Evolutionary conservation across 441 rosid genomes (phyloP).

Genomic region (Erodium moschatum): DNA sequence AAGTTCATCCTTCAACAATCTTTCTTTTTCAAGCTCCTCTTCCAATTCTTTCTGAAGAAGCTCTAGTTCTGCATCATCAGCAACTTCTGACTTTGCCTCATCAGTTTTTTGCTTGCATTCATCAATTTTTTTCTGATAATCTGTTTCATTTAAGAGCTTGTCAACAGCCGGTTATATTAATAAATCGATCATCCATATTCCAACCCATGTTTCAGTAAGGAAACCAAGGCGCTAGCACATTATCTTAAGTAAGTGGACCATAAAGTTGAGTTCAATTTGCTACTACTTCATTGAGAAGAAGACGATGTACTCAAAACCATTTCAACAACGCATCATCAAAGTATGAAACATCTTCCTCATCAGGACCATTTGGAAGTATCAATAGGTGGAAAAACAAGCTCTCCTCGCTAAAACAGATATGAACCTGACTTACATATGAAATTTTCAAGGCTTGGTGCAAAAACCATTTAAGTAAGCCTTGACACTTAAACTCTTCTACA

Average conservation of each 20-base stretch:
- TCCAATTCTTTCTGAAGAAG: slow-evolving; percentile 40
- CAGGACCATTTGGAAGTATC: too few species aligned
- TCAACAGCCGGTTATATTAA: not conserved
- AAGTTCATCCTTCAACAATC: slow-evolving; percentile 36
- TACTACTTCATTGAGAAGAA: not conserved
- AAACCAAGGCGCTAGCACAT: not conserved
- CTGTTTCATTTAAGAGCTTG: slow-evolving; percentile 23
- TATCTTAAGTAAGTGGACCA: not conserved
- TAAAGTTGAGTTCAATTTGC: not conserved
- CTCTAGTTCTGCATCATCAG: slow-evolving; percentile 32
- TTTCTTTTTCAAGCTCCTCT: slow-evolving; percentile 40
- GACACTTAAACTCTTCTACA: too few species aligned
- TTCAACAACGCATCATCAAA: not conserved
- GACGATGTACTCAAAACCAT: not conserved
- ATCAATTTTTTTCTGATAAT: slow-evolving; percentile 40
- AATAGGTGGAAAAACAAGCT: not conserved
- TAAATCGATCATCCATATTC: not conserved
- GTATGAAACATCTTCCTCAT: not conserved
- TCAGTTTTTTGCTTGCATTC: slow-evolving; percentile 52
- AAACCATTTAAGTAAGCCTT: too few species aligned
- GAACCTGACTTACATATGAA: not conserved
- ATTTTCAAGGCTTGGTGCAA: not conserved
- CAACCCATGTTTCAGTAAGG: not conserved
- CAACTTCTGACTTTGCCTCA: slow-evolving; percentile 39
- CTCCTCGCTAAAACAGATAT: not conserved